phyloP scores from a whole-genome alignment of 768 basidiomycete genomes.

The Mycena sanguinolenta region DNA sequence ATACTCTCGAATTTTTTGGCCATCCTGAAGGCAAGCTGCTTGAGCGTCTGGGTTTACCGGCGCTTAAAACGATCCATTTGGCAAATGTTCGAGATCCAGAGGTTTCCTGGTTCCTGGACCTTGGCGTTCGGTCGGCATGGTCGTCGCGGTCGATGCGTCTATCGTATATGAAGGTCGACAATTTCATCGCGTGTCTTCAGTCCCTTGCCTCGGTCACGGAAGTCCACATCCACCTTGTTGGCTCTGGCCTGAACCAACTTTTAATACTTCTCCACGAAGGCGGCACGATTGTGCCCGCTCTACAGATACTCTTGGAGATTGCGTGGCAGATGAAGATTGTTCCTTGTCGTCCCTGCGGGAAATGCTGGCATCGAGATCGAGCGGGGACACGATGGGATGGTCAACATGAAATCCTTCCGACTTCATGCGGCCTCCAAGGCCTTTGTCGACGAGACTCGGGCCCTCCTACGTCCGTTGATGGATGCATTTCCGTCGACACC shows the following conservation, averaged over 20 bases:
- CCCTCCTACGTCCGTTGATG: background rate
- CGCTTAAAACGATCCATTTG: background rate
- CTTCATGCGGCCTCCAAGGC: background rate
- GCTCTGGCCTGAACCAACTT: background rate
- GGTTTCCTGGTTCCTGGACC: background rate
- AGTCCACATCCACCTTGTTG: constrained; percentile 2
- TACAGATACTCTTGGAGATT: background rate
- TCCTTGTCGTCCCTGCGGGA: background rate
- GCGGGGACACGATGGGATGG: background rate
- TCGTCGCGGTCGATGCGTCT: background rate
- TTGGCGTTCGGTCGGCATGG: constrained; percentile 6
- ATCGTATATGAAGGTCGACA: background rate
- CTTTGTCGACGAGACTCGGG: background rate
- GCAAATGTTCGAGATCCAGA: background rate
- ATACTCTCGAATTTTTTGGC: background rate
- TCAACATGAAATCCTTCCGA: constrained; percentile 4
- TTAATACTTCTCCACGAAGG: background rate
- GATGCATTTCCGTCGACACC: too few relatives aligned
- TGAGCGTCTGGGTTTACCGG: constrained; percentile 13
- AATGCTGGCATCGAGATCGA: constrained; percentile 4
- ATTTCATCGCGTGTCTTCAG: background rate
- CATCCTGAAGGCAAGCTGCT: background rate
- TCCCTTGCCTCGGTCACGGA: background rate
- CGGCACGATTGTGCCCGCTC: background rate
- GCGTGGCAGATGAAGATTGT: background rate